Base-by-base conservation (phyloP, 1,284 basidiomycete species). In the Boletellus dicymbophilus region DNA sequence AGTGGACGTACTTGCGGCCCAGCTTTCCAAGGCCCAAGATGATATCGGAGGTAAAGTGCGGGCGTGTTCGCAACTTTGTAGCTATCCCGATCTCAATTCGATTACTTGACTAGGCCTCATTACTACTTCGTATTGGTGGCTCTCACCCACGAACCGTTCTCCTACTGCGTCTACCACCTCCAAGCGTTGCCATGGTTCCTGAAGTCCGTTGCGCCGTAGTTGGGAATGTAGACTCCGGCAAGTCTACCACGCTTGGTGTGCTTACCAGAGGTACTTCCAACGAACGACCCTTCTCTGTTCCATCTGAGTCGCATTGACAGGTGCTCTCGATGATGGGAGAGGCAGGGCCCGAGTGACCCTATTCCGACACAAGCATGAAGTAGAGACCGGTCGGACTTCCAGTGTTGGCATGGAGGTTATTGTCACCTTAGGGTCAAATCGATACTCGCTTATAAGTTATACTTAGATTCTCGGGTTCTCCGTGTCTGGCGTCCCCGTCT, bases 341-440 rank as follows among this genome's bases (percentile, higher is more conserved):
- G 96, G 96, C 1, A 85, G 88, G 51, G 95, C 96, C 1, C 89
- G 96, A 44, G 90, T 98, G 9, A 88, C 89, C 4, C 75, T 99
- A 8, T 98, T 98, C 72, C 78, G 96, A 40, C 97, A 99, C 71
- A 98, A 98, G 68, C 96, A 99, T 65, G 96, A 99, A 70, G 78
- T 98, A 54, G 96, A 99, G 73, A 94, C 90, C 11, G 96, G 97
- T 2, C 76, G 97, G 47, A 98, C 96, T 1, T 94, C 91, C 26
- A 93, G 89, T 53, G 93, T 98, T 28, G 96, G 97, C 37, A 93
- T 97, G 85, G 95, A 98, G 79, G 93, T 93, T 59, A 41, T 69
- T 33, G 25, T 31, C 30, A 3, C 27, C 23, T n/a, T 18, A 33
- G 22, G 33, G 45, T 52, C 39, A 36, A 5, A 36, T 34, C 38